Percentiles rank a stretch among this genome's conserved stretches.
These are phyloP conservation scores for Pseudogymnoascus sp. DNA, from an alignment of 2,329 filamentous ascomycete genomes.

Conservation along the genomic window DNA sequence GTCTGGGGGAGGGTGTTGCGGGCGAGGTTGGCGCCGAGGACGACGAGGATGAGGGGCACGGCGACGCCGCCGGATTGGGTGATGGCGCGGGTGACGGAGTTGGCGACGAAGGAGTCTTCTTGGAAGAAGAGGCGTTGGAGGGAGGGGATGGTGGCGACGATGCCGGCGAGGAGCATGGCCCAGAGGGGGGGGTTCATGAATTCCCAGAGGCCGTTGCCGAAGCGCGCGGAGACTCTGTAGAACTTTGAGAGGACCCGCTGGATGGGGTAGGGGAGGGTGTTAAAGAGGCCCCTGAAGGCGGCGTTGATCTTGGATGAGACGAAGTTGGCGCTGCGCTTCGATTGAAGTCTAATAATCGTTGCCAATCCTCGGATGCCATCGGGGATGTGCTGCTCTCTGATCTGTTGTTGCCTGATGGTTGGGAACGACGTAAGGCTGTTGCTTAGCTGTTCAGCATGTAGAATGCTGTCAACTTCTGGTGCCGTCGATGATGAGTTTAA, in stretches of 20 bases:
- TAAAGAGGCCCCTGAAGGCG: slow-evolving; percentile 33
- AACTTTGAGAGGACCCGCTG: slow-evolving; percentile 44
- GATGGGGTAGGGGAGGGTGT: slow-evolving; percentile 44
- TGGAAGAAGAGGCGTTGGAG: slow-evolving; percentile 84
- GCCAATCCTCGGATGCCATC: slow-evolving; percentile 39
- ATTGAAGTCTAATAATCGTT: slow-evolving; percentile 32
- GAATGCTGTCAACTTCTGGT: background rate
- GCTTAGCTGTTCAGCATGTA: slow-evolving; percentile 32
- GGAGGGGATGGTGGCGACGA: slow-evolving; percentile 79
- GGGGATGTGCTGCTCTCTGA: slow-evolving; percentile 29
- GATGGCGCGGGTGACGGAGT: slow-evolving; percentile 85
- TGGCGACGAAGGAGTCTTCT: slow-evolving; percentile 82
- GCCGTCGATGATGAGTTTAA: slow-evolving; percentile 28
- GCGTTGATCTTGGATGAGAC: slow-evolving; percentile 18
- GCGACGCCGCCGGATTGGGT: slow-evolving; percentile 82
- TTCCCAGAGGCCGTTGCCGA: slow-evolving; percentile 68
- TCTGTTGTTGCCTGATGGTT: slow-evolving; percentile 38
- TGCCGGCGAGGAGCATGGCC: slow-evolving; percentile 89
- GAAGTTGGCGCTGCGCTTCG: slow-evolving; percentile 23
- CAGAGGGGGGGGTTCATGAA: slow-evolving; percentile 99
- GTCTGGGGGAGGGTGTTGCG: slow-evolving; percentile 73
- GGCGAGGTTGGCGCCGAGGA: slow-evolving; percentile 89
- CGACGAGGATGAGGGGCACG: slow-evolving; percentile 90
- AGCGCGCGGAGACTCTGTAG: slow-evolving; percentile 39
- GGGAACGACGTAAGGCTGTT: slow-evolving; percentile 60